These are phyloP conservation scores for Austroboletus niveus DNA, from an alignment of 1,284 basidiomycete species.

Conservation along the genomic window DNA sequence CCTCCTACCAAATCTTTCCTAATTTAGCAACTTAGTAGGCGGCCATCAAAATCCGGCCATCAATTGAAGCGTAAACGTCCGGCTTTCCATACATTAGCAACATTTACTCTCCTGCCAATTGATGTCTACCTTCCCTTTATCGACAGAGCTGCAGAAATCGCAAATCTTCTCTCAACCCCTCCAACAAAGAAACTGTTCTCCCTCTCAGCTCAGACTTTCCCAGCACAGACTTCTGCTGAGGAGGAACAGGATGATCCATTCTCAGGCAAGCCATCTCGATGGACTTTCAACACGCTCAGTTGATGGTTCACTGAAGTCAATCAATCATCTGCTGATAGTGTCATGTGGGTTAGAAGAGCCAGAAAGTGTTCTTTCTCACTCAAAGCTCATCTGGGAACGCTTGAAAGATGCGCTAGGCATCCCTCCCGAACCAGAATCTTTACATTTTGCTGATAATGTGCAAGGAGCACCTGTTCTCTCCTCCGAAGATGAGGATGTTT, in stretches of 20 bases:
- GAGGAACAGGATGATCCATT: constrained; percentile 8
- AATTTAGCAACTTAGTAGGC: no score
- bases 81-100: constrained; percentile 29
- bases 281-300: constrained; percentile 15
- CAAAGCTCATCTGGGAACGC: constrained; percentile 80
- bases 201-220: constrained; percentile 68
- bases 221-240: constrained; percentile 28
- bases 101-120: constrained; percentile 68
- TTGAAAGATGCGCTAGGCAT: constrained; percentile 76
- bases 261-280: constrained; percentile 16
- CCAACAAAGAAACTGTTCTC: constrained; percentile 68
- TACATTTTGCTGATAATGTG: constrained; percentile 11
- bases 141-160: constrained; percentile 68
- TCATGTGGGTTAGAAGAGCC: constrained; percentile 59
- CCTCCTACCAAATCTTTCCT: no score
- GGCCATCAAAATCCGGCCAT: no score
- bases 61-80: no score
- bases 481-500: neutral
- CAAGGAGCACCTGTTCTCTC: neutral
- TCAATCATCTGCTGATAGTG: constrained; percentile 57
- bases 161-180: constrained; percentile 53
- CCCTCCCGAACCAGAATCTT: constrained; percentile 56
- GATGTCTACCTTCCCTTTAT: constrained; percentile 75
- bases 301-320: constrained; percentile 60
- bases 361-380: constrained; percentile 59